Evolutionary conservation across 129 eudicot genomes (phyloP).

Genomic region (Centaurea solstitialis): DNA sequence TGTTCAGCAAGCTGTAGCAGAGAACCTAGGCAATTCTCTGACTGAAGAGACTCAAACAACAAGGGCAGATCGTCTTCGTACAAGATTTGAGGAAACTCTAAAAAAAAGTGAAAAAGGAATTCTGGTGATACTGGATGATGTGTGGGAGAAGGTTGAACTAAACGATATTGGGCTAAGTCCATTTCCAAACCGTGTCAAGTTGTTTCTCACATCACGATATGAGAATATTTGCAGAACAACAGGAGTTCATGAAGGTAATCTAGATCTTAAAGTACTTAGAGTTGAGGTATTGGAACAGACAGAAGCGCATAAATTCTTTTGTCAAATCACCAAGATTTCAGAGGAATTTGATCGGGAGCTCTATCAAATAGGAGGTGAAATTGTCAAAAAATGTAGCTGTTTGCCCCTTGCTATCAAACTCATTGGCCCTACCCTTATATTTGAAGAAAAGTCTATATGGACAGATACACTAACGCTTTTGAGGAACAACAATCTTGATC

Average conservation of each 20-base stretch:
- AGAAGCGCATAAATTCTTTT: background rate
- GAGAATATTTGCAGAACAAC: background rate
- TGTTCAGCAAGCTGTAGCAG: constrained; percentile 6
- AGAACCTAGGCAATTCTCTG: background rate
- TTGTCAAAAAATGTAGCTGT: background rate
- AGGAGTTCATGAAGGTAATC: background rate
- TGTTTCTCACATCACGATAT: constrained; percentile 8
- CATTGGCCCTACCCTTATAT: background rate
- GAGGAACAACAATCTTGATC: background rate
- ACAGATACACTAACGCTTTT: background rate
- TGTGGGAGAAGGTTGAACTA: constrained; percentile 6
- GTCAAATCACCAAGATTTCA: background rate
- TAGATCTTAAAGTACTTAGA: background rate
- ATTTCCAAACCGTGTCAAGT: background rate
- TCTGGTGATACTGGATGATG: constrained; percentile 19
- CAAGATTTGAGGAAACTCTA: background rate
- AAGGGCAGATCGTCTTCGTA: constrained; percentile 15
- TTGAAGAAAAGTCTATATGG: background rate
- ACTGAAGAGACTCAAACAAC: background rate
- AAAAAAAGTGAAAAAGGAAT: background rate
- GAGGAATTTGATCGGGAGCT: background rate
- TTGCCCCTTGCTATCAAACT: constrained; percentile 9
- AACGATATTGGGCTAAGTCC: constrained; percentile 14
- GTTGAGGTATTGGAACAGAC: background rate
- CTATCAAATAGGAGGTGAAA: background rate